phyloP scores from a whole-genome alignment of 176 grass and related monocot species.

The maize (Zea mays) region Zm-B73-REFERENCE-NAM-5.0 NC_050098.1:3530501-3531000 shows the following conservation, averaged over 20 bases:
- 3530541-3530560: neutral
- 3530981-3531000: constrained; percentile 94
- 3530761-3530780: constrained; percentile 39
- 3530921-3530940: constrained; percentile 23
- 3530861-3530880: constrained; percentile 31
- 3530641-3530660: constrained; percentile 31
- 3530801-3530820: constrained; percentile 55
- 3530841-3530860: constrained; percentile 61
- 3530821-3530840: constrained; percentile 38
- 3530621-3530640: constrained; percentile 41
- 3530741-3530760: constrained; percentile 61
- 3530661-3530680: constrained; percentile 53
- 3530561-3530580: constrained; percentile 32
- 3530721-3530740: constrained; percentile 82
- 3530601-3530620: constrained; percentile 42
- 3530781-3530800: constrained; percentile 48
- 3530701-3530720: constrained; percentile 48
- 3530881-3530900: constrained; percentile 23
- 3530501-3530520: constrained; percentile 54
- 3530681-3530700: constrained; percentile 49
- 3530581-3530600: constrained; percentile 27
- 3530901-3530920: constrained; percentile 42
- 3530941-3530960: constrained; percentile 48
- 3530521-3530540: constrained; percentile 43
- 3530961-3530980: constrained; percentile 74